Percentiles rank a stretch among this genome's conserved stretches.
Conservation (phyloP, 2,329 filamentous ascomycete species). For the Fusarium keratoplasticum region DNA sequence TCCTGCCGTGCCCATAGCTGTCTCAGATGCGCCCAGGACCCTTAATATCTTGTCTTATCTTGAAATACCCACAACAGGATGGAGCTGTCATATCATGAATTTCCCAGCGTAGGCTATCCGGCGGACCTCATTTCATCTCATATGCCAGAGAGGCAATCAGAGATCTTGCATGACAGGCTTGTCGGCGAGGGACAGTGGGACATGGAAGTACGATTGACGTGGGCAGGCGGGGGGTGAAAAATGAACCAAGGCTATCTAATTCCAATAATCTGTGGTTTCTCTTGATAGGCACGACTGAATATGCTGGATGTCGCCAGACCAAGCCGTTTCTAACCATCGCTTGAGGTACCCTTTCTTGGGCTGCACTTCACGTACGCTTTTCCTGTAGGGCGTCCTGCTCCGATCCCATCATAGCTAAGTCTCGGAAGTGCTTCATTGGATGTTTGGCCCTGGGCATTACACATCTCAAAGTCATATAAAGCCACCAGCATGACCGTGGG, state of each 20-base stretch:
- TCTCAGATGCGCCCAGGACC: not conserved
- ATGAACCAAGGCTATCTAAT: not conserved
- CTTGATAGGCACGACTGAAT: not conserved
- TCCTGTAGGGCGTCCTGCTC: not conserved
- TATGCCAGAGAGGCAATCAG: not conserved
- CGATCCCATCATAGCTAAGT: not conserved
- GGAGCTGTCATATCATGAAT: not conserved
- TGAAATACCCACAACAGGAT: not conserved
- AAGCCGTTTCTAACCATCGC: too few species aligned
- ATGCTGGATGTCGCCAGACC: not conserved
- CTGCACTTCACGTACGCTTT: not conserved
- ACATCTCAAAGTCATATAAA: not conserved
- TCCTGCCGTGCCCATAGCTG: not conserved
- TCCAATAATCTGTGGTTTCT: too few species aligned
- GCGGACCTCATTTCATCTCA: not conserved
- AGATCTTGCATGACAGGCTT: not conserved
- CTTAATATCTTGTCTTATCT: not conserved
- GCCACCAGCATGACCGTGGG: conserved; percentile 5
- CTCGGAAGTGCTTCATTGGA: not conserved
- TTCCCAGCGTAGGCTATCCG: not conserved
- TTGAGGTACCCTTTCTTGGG: not conserved
- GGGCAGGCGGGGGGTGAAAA: not conserved
- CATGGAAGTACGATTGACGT: not conserved
- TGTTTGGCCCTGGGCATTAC: not conserved
- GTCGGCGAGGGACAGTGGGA: not conserved